Conservation (phyloP, 495 filamentous ascomycete species). For the Aspergillus kassunensis region DNA sequence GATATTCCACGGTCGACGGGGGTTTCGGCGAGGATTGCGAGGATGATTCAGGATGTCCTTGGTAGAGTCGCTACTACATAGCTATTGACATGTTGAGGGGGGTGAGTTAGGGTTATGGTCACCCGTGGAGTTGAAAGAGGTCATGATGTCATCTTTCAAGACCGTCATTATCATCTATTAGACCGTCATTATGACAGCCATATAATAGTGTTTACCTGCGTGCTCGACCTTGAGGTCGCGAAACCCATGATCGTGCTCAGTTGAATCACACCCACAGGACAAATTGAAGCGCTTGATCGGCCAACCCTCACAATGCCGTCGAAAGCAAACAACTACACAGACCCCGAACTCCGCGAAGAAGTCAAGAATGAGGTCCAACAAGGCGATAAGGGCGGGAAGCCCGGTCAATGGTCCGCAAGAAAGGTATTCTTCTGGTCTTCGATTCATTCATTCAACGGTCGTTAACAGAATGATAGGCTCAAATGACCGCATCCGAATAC, state of each 20-base stretch:
- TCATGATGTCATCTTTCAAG: too few relatives aligned
- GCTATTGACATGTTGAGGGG: too few relatives aligned
- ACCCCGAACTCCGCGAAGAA: slow-evolving; percentile 44
- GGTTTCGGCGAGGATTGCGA: slow-evolving; percentile 1
- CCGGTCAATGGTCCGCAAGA: slow-evolving; percentile 48
- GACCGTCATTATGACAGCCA: too few relatives aligned
- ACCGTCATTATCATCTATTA: too few relatives aligned
- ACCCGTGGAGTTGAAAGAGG: background rate
- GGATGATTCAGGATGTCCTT: background rate
- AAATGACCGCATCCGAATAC: slow-evolving; percentile 50
- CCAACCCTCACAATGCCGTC: slow-evolving; percentile 34
- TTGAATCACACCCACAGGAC: too few relatives aligned
- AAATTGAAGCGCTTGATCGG: background rate
- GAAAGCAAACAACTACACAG: slow-evolving; percentile 44
- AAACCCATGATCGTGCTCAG: too few relatives aligned
- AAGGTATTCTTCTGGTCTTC: slow-evolving; percentile 34
- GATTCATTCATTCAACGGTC: background rate
- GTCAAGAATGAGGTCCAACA: slow-evolving; percentile 45
- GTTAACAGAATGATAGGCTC: slow-evolving; percentile 25
- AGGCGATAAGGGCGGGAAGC: slow-evolving; percentile 45
- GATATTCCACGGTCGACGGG: slow-evolving; percentile 6
- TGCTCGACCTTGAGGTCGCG: too few relatives aligned
- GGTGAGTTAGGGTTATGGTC: background rate
- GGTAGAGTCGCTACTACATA: background rate
- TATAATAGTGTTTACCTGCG: too few relatives aligned